phyloP scores from a whole-genome alignment of 2,329 filamentous ascomycete species.

The Arthrinium puccinioides region DNA sequence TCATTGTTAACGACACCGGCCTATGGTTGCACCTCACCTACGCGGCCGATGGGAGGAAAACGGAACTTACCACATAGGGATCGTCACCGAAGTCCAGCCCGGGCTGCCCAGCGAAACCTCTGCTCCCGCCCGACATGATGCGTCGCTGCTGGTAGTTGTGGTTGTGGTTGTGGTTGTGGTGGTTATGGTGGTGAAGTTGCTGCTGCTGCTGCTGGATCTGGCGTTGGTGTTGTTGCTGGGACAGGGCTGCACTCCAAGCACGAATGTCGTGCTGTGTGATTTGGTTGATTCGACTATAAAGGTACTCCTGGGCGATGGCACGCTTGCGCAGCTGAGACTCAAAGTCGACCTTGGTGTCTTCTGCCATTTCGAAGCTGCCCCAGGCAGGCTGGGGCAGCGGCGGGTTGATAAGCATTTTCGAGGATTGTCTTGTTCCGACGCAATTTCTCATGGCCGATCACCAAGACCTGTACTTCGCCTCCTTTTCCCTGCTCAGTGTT shows the following conservation, averaged over 20 bases:
- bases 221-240: conserved; percentile 9
- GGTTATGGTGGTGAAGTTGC: neutral
- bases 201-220: neutral
- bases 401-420: conserved; percentile 15
- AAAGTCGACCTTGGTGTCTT: too few species aligned
- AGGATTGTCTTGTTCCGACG: conserved; percentile 4
- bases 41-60: too few species aligned
- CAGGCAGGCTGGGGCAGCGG: conserved; percentile 11
- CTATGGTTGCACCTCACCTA: neutral
- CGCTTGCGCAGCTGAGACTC: conserved; percentile 15
- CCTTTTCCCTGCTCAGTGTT: neutral
- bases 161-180: conserved; percentile 9
- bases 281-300: conserved; percentile 2
- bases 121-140: neutral
- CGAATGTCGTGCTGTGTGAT: conserved; percentile 1
- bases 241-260: conserved; percentile 9
- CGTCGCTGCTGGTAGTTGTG: conserved; percentile 9
- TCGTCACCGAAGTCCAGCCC: neutral
- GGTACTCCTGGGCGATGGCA: conserved; percentile 2
- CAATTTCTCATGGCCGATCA: neutral
- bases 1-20: conserved; percentile 5
- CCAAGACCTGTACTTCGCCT: neutral
- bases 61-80: conserved; percentile 1
- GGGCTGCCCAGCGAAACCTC: neutral
- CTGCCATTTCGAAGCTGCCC: too few species aligned